Base-by-base conservation (phyloP, 345 rosid genomes). In the Anastatica hierochuntica region DNA sequence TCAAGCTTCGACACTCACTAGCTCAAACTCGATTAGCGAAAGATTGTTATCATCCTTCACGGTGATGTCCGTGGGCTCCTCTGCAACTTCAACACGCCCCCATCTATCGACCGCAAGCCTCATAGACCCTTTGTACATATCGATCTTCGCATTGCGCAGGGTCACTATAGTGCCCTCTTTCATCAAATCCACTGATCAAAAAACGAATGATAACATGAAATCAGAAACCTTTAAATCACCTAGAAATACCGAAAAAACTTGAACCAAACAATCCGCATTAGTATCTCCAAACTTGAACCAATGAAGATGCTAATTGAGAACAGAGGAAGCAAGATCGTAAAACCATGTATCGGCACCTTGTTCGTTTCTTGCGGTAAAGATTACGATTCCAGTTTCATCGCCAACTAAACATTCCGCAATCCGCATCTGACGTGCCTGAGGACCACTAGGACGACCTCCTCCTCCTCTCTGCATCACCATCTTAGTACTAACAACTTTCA, bases 341-440 rank as follows among this genome's bases (percentile, higher is more conserved):
- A 17, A 40, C 15, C 14, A 15, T 3, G 4, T 8, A 8, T 10
- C 6, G 17, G 44, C 38, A 88, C 96, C 98, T 88, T 88, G 98
- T 49, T 92, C 96, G 68, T 85, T 85, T 62, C 98, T 78, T 16
- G 98, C 95, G 0, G 88, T 79, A 36, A 92, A 92, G 58, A 92
- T 74, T 13, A 92, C 78, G 60, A 88, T 77, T 53, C 95, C 96
- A 1, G 96, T 87, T 69, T 88, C 98, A 57, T 92, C 98, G n/a
- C 98, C 98, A 3, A 92, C 90, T 74, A 92, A 71, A 63, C 84
- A 78, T 70, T 92, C 98, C 1, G 95, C 83, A 66, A 79, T 70
- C 12, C 85, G 72, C 83, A 80, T 82, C 66, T 90, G 98, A 46
- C 98, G 95, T 11, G 71, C 69, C 62, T 78, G 95, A 67, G 84